These are phyloP conservation scores for Epichloe sylvatica DNA, from an alignment of 2,329 filamentous ascomycete species.

Conservation along the genomic window DNA sequence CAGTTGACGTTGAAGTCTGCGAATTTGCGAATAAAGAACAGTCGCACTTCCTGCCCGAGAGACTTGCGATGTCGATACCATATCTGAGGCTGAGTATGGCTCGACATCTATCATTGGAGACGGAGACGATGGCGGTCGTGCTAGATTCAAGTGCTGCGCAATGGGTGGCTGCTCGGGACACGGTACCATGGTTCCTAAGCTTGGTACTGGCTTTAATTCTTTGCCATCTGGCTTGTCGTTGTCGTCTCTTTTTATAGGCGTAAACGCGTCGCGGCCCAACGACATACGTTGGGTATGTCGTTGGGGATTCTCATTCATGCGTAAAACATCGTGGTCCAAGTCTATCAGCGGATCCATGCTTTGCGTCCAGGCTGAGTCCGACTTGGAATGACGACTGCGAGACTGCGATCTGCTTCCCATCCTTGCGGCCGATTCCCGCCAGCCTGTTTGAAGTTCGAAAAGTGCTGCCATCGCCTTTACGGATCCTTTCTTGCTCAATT, in stretches of 20 bases:
- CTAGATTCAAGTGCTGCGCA: constrained; percentile 23
- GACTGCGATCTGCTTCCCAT: background rate
- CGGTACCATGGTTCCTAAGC: constrained; percentile 25
- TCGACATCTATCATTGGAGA: constrained; percentile 7
- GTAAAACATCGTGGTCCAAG: background rate
- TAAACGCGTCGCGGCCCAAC: background rate
- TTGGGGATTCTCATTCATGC: background rate
- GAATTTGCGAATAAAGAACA: constrained; percentile 34
- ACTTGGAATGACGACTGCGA: constrained; percentile 3
- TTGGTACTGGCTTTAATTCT: constrained; percentile 13
- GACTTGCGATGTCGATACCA: background rate
- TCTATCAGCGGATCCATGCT: background rate
- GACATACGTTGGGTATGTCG: background rate
- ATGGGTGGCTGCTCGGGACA: constrained; percentile 24
- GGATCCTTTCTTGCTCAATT: constrained; percentile 15
- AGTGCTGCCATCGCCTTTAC: constrained; percentile 39
- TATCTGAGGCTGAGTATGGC: background rate
- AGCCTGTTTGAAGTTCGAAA: constrained; percentile 26
- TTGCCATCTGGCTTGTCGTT: background rate
- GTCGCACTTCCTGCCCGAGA: constrained; percentile 17
- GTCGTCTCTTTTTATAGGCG: background rate
- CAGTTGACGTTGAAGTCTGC: constrained; percentile 33
- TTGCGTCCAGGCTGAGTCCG: constrained; percentile 4
- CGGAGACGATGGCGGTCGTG: constrained; percentile 20
- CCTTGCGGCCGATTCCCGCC: background rate